Evolutionary conservation across 2,329 filamentous ascomycete genomes (phyloP), one percentile per base, ranked within the genome.

Genomic region (Zelopaecilomyces penicillatus): DNA sequence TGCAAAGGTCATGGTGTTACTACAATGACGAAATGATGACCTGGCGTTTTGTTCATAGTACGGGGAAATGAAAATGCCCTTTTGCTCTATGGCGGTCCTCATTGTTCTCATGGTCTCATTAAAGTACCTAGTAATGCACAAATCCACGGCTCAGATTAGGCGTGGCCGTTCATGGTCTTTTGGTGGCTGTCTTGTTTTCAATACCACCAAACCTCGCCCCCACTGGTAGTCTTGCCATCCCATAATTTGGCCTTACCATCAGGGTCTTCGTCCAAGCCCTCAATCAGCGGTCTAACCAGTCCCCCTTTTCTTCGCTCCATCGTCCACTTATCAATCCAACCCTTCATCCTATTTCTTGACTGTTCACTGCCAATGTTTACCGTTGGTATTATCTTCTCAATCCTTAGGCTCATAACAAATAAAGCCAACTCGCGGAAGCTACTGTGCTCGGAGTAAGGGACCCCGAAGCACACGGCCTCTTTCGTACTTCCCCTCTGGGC

Each of bases 401-500:
- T 94, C 45, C 86, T 71, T 62, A 98, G 62, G 19, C 83, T 79
- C 73, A 93, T 93, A 54, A 91, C 79, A 60, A 98, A 98, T 76
- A 97, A 83, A 1, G 88, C 91, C 59, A 98, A 65, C 69, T 98
- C 93, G 35, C 91, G 76, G 60, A 98, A 98, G 50, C 87, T 94
- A 62, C 86, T 93, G 63, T 98, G 93, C 67, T 98, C 93, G 42
- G 84, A 90, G 61, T 98, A 98, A 2, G 93, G 93, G 2, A 97
- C 93, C 1, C 88, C 90, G 54, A 94, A 95, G 62, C 89, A 96
- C 62, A 85, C 83, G 33, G 86, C 86, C 54, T 91, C 83, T 39
- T 76, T 76, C 3, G 85, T 90, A 64, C 85, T 90, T 3, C 93
- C 93, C 4, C 88, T 76, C 65, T 95, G 88, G 0, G 88, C 83